These are phyloP conservation scores for Chlamydomonas incerta DNA, from an alignment of 139 green algal species.

Conservation along the genomic window DNA sequence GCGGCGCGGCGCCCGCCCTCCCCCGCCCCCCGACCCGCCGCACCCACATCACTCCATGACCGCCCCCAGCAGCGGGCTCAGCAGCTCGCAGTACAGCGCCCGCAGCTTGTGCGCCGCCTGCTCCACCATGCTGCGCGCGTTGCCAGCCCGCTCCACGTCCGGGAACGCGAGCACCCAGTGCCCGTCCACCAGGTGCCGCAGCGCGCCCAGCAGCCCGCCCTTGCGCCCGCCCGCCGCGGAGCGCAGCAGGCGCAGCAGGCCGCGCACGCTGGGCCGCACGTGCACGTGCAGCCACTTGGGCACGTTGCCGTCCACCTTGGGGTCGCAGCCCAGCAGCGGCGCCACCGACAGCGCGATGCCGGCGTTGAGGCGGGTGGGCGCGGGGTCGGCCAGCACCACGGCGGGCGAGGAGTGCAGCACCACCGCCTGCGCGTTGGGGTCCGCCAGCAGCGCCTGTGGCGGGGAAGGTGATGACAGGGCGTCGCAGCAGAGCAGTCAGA, in stretches of 20 bases:
- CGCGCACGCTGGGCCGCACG: conserved; percentile 78
- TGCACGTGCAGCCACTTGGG: conserved; percentile 85
- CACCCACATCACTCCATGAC: conserved; percentile 9
- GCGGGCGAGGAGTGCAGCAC: conserved; percentile 63
- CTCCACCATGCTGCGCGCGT: conserved; percentile 64
- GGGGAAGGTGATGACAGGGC: too few species aligned
- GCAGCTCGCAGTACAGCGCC: conserved; percentile 50
- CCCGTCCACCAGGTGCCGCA: conserved; percentile 79
- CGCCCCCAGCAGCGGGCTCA: conserved; percentile 49
- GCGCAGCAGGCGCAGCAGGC: conserved; percentile 67
- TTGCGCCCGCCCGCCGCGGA: conserved; percentile 40
- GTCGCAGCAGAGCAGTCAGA: too few species aligned
- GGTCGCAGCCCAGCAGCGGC: conserved; percentile 75
- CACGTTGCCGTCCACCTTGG: conserved; percentile 70
- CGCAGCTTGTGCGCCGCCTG: conserved; percentile 55
- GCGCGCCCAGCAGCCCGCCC: conserved; percentile 58
- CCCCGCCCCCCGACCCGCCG: too few species aligned
- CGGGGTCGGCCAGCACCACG: conserved; percentile 76
- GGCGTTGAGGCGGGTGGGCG: conserved; percentile 55
- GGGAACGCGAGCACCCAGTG: conserved; percentile 90
- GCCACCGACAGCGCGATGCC: conserved; percentile 80
- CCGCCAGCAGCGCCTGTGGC: conserved; percentile 6
- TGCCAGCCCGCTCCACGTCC: conserved; percentile 58
- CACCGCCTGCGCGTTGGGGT: background rate
- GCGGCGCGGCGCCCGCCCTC: too few species aligned